Base-by-base conservation (phyloP, 805 yeast genomes). In the Babjeviella inositovora region DNA sequence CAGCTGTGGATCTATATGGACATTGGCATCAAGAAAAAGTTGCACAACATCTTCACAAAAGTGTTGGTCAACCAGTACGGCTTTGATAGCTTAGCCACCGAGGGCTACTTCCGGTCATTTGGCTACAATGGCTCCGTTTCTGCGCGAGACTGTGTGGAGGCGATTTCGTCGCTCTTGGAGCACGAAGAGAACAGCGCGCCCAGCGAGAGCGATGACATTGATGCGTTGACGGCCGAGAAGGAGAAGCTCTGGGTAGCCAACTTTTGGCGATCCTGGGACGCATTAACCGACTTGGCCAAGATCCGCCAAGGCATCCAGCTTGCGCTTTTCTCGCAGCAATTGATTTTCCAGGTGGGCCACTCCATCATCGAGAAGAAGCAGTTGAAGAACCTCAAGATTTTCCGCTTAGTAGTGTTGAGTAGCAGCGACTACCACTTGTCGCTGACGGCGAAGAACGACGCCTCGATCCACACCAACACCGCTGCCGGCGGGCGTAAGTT, bases 1-100 rank as follows among this genome's bases (percentile, higher is more conserved):
- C 94, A 90, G 44, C 71, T 71, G 26, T 90, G 97, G 97, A 58
- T 75, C 13, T 92, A 87, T 43, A 69, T 87, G 72, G 90, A 82
- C 41, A 66, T 79, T 18, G 60, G 62, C 7, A 56, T 87, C 24
- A 92, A 90, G 43, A 68, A 72, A 27, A 74, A 70, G 30, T 50
- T 90, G 13, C 73, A 75, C 12, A 42, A 56, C 8, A 72, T 80
- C 12, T 76, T 90, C 38, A 62, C 57, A 29, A 70, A 68, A 34
- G 77, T 80, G 28, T 51, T 81, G 7, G n/a, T n/a, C n/a, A 76
- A 73, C 1, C 52, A 66, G 25, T 84, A 77, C 41, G 94, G 90
- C 5, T 53, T 90, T 15, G 90, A 77, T 27, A 90, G 81, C 18
- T 58, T 90, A 14, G 67, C 79, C 0, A 58, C 85, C 30, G 85